Conservation (phyloP, 768 basidiomycete genomes). For the Pisolithus marmoratus region DNA sequence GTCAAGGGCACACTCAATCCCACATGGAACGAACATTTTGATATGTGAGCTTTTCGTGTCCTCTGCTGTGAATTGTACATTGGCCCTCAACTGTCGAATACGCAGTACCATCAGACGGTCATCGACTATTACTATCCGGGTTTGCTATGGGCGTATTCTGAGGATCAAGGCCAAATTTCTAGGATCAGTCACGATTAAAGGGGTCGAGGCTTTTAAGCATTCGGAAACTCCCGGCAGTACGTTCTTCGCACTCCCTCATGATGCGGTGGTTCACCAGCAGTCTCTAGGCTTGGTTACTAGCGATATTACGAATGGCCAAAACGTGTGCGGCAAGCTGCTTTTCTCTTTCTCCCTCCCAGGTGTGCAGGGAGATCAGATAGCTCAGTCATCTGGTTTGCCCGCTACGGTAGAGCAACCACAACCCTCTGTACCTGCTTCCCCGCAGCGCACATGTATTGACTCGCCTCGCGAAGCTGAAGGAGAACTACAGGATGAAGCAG, state of each 20-base stretch:
- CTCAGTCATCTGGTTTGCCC: too few species aligned
- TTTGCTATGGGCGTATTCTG: slow-evolving; percentile 87
- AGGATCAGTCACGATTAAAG: slow-evolving; percentile 51
- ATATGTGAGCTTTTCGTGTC: slow-evolving; percentile 52
- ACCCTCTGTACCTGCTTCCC: too few species aligned
- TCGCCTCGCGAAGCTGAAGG: too few species aligned
- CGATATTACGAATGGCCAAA: slow-evolving; percentile 39
- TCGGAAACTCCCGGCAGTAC: slow-evolving; percentile 44
- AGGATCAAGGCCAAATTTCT: slow-evolving; percentile 79
- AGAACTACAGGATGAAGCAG: too few species aligned
- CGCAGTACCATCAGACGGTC: slow-evolving; percentile 63
- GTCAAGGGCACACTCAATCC: slow-evolving; percentile 65
- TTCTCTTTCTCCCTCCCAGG: slow-evolving; percentile 49
- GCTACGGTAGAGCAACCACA: too few species aligned
- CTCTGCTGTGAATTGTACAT: neutral
- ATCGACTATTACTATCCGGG: slow-evolving; percentile 75
- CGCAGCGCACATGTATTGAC: too few species aligned
- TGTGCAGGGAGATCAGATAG: too few species aligned
- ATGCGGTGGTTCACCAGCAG: neutral
- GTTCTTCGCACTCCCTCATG: neutral
- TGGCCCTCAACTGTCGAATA: neutral
- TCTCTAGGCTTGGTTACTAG: slow-evolving; percentile 41
- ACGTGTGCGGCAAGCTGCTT: slow-evolving; percentile 78
- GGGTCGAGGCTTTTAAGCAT: slow-evolving; percentile 46
- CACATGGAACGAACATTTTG: slow-evolving; percentile 82